Conservation (phyloP, 768 basidiomycete species). For the Mycena crocata region DNA sequence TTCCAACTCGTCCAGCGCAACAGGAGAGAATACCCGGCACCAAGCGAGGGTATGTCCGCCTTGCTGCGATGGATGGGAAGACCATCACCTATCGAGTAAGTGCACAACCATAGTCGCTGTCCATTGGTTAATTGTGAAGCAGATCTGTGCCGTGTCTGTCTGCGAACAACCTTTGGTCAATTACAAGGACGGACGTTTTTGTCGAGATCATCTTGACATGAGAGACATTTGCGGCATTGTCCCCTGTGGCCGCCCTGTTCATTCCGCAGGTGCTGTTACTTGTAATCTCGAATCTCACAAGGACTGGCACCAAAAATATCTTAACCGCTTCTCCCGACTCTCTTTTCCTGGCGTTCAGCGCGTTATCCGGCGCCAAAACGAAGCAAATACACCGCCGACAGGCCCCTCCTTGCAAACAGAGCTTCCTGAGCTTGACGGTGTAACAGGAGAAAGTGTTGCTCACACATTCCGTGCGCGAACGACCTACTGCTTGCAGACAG, state of each 20-base stretch:
- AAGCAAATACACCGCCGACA: too few species aligned
- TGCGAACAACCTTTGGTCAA: constrained; percentile 40
- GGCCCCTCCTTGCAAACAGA: background rate
- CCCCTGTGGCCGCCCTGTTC: constrained; percentile 9
- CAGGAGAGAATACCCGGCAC: background rate
- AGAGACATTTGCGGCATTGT: constrained; percentile 2
- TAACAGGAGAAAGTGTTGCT: constrained; percentile 12
- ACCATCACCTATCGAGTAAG: constrained; percentile 39
- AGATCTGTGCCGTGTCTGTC: constrained; percentile 39
- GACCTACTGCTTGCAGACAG: constrained; percentile 30
- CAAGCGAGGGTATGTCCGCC: constrained; percentile 36
- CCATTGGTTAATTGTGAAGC: background rate
- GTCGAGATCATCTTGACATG: constrained; percentile 34
- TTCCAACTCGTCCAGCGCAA: background rate
- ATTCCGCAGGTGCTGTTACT: constrained; percentile 6
- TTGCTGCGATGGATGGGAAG: constrained; percentile 50
- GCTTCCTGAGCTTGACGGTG: constrained; percentile 1
- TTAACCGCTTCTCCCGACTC: background rate
- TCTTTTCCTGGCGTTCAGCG: constrained; percentile 13
- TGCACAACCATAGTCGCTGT: background rate
- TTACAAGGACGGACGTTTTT: constrained; percentile 46
- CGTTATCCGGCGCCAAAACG: constrained; percentile 10
- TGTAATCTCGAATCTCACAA: background rate
- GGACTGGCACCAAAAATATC: background rate
- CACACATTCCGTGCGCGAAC: constrained; percentile 28